Conservation (phyloP, 2,329 filamentous ascomycete genomes). For the Botrytis byssoidea region DNA sequence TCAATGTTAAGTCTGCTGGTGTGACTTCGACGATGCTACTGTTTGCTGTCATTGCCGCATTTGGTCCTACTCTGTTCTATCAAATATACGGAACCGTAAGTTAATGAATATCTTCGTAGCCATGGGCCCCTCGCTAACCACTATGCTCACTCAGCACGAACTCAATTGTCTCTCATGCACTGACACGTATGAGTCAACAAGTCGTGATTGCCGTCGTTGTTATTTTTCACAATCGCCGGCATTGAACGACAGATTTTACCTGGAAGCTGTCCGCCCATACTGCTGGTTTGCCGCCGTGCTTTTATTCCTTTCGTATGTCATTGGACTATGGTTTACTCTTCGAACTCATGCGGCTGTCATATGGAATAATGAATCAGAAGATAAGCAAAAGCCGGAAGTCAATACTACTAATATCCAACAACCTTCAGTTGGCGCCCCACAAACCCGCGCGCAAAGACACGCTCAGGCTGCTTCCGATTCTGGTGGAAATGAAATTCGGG, state of each 20-base stretch:
- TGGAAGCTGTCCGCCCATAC: slow-evolving; percentile 87
- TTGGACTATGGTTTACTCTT: slow-evolving; percentile 92
- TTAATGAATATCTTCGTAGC: slow-evolving; percentile 26
- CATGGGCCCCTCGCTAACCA: slow-evolving; percentile 39
- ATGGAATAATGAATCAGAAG: slow-evolving; percentile 82
- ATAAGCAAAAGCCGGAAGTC: slow-evolving; percentile 65
- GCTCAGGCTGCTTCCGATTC: slow-evolving; percentile 25
- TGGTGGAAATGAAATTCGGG: slow-evolving; percentile 65
- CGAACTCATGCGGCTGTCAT: slow-evolving; percentile 95
- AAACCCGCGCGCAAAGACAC: slow-evolving; percentile 31
- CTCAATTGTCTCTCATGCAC: slow-evolving; percentile 74
- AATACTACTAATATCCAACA: slow-evolving; percentile 38
- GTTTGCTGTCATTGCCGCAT: slow-evolving; percentile 92
- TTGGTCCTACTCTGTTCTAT: slow-evolving; percentile 95
- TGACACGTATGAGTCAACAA: slow-evolving; percentile 44
- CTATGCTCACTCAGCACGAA: slow-evolving; percentile 69
- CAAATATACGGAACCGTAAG: slow-evolving; percentile 91
- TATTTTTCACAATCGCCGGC: slow-evolving; percentile 89
- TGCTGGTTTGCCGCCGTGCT: slow-evolving; percentile 83
- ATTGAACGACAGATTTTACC: slow-evolving; percentile 82
- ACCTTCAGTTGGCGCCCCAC: slow-evolving; percentile 26
- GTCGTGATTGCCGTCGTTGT: slow-evolving; percentile 82
- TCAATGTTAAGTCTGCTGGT: slow-evolving; percentile 93
- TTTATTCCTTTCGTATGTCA: slow-evolving; percentile 88
- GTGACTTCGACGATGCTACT: slow-evolving; percentile 97